Base-by-base conservation (phyloP, 163 green algal species). In the Picocystis sp. region DNA sequence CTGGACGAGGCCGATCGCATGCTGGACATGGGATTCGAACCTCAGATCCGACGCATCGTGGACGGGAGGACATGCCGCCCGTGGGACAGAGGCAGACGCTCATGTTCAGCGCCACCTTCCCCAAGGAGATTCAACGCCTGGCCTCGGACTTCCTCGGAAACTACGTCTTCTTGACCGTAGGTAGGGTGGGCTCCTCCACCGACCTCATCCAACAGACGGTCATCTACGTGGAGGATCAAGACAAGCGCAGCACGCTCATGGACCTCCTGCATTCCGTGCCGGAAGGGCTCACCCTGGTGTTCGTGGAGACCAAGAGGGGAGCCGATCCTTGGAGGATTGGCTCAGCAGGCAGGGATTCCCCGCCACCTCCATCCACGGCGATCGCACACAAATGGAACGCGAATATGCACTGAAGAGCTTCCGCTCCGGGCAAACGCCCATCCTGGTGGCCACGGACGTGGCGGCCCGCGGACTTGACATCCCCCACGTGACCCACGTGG, bases 11-110 rank as follows among this genome's bases (percentile, higher is more conserved):
- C 86, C 46, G 91, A 99, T 61, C 79, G 95, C 63, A 99, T 99
- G 91, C 78, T 99, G 51, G 89, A 93, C 65, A 98, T 99, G 89
- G 91, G 91, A n/a, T 99, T 99, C 62, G 86, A n/a, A n/a, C n/a
- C n/a, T n/a, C n/a, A n/a, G n/a, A n/a, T n/a, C n/a, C n/a, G n/a
- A n/a, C n/a, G n/a, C n/a, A n/a, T n/a, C n/a, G n/a, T n/a, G n/a
- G n/a, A n/a, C n/a, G 93, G 43, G 90, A 99, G 38, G 91, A 97
- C 58, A 83, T 99, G 38, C 86, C 97, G 73, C 81, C 70, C 35
- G 97, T 99, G 54, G 15, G 67, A 74, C 38, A n/a, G 43, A 22
- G 47, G 14, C 38, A 59, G 71, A 97, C 89, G 45, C 64, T 99
- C 56, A 74, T 99, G 43, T 97, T 98, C 73, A 85, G 65, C 29